These are phyloP conservation scores for Galium porrigens DNA, from an alignment of 305 asterid genomes.

Conservation along the genomic window DNA sequence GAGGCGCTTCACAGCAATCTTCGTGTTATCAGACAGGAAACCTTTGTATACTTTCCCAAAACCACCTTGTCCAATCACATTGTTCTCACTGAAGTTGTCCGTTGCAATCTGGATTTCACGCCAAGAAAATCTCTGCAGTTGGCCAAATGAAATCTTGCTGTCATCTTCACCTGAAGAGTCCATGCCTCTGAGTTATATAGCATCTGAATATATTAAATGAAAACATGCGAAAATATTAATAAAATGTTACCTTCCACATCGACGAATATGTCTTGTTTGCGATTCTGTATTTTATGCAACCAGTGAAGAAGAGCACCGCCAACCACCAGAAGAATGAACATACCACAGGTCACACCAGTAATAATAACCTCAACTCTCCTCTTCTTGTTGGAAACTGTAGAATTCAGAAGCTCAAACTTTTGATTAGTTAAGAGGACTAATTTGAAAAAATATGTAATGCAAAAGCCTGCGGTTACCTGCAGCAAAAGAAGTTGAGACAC, in stretches of 20 bases:
- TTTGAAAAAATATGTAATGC: background rate
- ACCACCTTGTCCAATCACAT: constrained; percentile 82
- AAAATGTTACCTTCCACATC: constrained; percentile 50
- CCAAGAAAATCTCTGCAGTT: constrained; percentile 53
- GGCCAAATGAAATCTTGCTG: constrained; percentile 47
- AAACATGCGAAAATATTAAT: too few relatives aligned
- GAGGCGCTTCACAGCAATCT: constrained; percentile 67
- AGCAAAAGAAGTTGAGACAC: constrained; percentile 47
- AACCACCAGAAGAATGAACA: constrained; percentile 43
- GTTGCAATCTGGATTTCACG: constrained; percentile 78
- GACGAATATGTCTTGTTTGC: constrained; percentile 31
- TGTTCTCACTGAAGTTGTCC: constrained; percentile 45
- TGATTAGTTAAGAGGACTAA: background rate
- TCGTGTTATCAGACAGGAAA: constrained; percentile 38
- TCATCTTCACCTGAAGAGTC: constrained; percentile 55
- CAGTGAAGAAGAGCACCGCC: constrained; percentile 42
- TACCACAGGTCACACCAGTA: constrained; percentile 40
- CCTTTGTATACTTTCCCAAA: constrained; percentile 80
- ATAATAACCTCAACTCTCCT: constrained; percentile 41
- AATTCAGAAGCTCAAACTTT: constrained; percentile 9
- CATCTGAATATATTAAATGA: too few relatives aligned
- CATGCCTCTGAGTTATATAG: background rate
- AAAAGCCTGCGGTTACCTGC: constrained; percentile 28
- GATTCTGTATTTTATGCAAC: constrained; percentile 25
- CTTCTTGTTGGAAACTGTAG: constrained; percentile 41